A percentile compares a stretch with the other conserved stretches of the same genome.
Conservation (phyloP, 106 monocot genomes). For the Alisma plantagoaquatica region DNA sequence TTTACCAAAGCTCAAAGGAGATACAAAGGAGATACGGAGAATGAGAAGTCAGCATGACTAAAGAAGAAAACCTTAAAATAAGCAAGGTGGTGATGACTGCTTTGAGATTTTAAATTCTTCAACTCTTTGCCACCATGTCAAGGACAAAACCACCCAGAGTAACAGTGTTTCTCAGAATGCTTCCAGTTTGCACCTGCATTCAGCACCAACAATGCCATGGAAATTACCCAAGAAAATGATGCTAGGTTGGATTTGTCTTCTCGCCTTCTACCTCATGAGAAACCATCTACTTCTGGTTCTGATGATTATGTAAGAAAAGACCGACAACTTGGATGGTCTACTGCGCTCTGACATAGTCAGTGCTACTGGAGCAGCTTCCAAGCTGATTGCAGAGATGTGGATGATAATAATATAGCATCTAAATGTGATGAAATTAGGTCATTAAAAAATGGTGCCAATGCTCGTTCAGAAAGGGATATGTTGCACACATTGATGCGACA, state of each 20-base stretch:
- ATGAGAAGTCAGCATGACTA: slow-evolving; percentile 33
- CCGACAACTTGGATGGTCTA: slow-evolving; percentile 15
- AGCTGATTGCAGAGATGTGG: slow-evolving; percentile 1
- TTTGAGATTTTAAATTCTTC: slow-evolving; percentile 63
- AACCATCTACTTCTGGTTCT: slow-evolving; percentile 6
- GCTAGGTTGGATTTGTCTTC: slow-evolving; percentile 54
- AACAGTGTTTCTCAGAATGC: no score
- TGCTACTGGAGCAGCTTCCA: slow-evolving; percentile 10
- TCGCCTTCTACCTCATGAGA: slow-evolving; percentile 41
- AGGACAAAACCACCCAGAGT: slow-evolving; percentile 7
- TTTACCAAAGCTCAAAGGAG: slow-evolving; percentile 89
- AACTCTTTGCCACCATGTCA: slow-evolving; percentile 10
- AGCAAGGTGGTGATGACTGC: slow-evolving; percentile 31
- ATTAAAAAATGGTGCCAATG: no score
- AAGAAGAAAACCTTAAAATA: slow-evolving; percentile 30
- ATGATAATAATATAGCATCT: slow-evolving; percentile 17
- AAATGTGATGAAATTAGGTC: no score
- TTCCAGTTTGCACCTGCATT: slow-evolving; percentile 1
- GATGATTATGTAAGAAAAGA: slow-evolving; percentile 7
- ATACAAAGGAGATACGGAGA: slow-evolving; percentile 47
- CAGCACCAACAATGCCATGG: slow-evolving; percentile 11
- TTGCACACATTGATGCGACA: no score
- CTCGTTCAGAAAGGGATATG: no score
- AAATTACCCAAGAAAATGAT: slow-evolving; percentile 8
- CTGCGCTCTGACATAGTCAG: slow-evolving; percentile 8